Base-by-base conservation (phyloP, 768 basidiomycete species). In the Mycena vulgaris region DNA sequence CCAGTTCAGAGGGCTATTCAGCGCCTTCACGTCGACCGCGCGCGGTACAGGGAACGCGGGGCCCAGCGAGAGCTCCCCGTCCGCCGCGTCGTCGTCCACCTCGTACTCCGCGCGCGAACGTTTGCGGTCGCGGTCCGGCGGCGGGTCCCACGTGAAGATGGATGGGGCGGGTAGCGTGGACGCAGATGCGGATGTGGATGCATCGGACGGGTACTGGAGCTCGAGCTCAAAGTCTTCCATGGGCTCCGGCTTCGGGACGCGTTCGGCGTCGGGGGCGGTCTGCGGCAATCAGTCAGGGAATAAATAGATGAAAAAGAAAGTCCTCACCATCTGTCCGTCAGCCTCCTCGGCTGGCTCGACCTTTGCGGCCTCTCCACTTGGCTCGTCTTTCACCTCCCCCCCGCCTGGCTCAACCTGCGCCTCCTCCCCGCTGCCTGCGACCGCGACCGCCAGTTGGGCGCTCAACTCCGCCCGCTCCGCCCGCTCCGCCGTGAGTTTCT, bases 121-220 rank as follows among this genome's bases (percentile, higher is more conserved):
- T 25, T 67, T 67, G 40, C 66, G 66, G 49, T 59, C 48, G 21
- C 2, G 31, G 19, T 16, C 8, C 33, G 57, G 39, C 6, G 58
- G 57, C 19, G 49, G 66, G 37, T 67, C 66, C 47, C 56, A 59
- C 14, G 42, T 55, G 58, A 27, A 42, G 66, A 51, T n/a, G n/a
- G n/a, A n/a, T 25, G 40, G 37, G 3, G 63, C 51, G 31, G 16
- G 35, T 37, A 37, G 33, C 21, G 35, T 27, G 35, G 30, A 5
- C 40, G 21, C 42, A 11, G 21, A 21, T 19, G 33, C 17, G 8
- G 25, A 23, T 23, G n/a, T 17, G 23, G 14, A 27, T 25, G 33
- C 17, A 17, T 57, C 48, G 35, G 53, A 53, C 42, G 65, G 65
- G 25, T 66, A 66, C 47, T 66, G 65, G 56, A 66, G 48, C 53